phyloP scores from a whole-genome alignment of 495 filamentous ascomycete genomes.

The Lasiosphaeriaceae sp. region DNA sequence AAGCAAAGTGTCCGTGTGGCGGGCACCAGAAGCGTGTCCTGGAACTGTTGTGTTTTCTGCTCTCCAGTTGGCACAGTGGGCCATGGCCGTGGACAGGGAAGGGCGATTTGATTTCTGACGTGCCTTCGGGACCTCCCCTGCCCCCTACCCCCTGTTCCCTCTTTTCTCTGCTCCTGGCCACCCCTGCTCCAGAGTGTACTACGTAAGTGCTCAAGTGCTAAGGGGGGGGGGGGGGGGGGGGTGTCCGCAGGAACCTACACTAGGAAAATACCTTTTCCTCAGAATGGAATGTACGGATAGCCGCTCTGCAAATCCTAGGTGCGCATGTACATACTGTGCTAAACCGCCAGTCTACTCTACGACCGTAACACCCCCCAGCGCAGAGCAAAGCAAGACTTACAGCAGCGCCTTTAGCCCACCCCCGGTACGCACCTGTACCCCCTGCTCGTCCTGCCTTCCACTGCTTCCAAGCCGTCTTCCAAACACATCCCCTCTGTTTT shows the following conservation, averaged over 20 bases:
- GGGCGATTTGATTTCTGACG: conserved; percentile 18
- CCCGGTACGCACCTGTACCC: conserved; percentile 7
- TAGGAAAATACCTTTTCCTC: too few species aligned
- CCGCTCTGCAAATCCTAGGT: conserved; percentile 1
- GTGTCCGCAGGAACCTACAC: background rate
- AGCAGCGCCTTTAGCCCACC: conserved; percentile 7
- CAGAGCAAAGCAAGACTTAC: background rate
- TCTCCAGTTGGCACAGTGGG: background rate
- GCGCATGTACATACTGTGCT: background rate
- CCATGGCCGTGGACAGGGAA: background rate
- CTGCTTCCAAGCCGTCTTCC: conserved; percentile 24
- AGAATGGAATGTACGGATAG: conserved; percentile 7
- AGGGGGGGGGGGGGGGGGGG: background rate
- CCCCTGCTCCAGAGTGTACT: conserved; percentile 8
- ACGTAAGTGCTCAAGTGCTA: background rate
- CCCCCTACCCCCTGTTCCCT: background rate
- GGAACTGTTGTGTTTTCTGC: background rate
- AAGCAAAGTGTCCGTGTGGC: background rate
- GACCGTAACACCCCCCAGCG: too few species aligned
- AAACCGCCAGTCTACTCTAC: background rate
- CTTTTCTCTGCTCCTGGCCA: background rate
- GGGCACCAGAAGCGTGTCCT: background rate
- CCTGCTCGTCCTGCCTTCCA: conserved; percentile 18
- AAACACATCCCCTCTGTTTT: conserved; percentile 20
- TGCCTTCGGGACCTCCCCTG: conserved; percentile 5